Evolutionary conservation across 192 early-diverging fungal species (phyloP), one percentile per base, ranked within the genome.

Genomic region (Podila minutissima): DNA sequence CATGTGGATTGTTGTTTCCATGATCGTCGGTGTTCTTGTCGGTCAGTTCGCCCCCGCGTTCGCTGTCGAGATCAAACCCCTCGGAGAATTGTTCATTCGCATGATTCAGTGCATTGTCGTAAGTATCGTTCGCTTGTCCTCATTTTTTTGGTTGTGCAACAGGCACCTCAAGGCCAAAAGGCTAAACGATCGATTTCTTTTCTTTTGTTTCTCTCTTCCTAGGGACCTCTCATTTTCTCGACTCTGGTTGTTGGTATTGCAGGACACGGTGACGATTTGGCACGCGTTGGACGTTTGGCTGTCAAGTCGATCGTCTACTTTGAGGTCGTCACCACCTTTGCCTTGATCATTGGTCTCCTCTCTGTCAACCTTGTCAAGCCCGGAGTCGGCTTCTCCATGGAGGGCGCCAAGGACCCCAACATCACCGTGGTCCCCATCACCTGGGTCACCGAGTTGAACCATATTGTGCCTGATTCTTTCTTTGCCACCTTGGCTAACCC

Each of bases 221-320:
- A 84, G 69, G 83, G 88, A 8, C 93, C 93, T 49, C 84, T 94
- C 19, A 90, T 94, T 50, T 94, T 94, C 74, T 89, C 91, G 4
- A 91, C 91, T 19, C 81, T 94, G 4, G 88, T 93, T 31, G 90
- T 90, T 55, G 93, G 90, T 60, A 93, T 93, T 74, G 90, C 91
- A n/a, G 89, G 91, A n/a, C 92, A 94, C 63, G 86, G 84, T 29
- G 88, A 91, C 71, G 90, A 93, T 70, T 77, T 92, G 28, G 71
- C 65, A 22, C 71, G 82, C 59, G 78, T 94, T 38, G 92, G 91
- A 41, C 82, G 86, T 4, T 72, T 94, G 11, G 92, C 89, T 22
- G 17, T 93, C 71, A 93, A 94, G 82, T 83, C 90, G 0, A 87
- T 94, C 48, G 72, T 88, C 48, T 93, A 94, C 78, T 94, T 93